phyloP scores from a whole-genome alignment of 1,284 basidiomycete species.

The Mrakiaceae sp. region DNA sequence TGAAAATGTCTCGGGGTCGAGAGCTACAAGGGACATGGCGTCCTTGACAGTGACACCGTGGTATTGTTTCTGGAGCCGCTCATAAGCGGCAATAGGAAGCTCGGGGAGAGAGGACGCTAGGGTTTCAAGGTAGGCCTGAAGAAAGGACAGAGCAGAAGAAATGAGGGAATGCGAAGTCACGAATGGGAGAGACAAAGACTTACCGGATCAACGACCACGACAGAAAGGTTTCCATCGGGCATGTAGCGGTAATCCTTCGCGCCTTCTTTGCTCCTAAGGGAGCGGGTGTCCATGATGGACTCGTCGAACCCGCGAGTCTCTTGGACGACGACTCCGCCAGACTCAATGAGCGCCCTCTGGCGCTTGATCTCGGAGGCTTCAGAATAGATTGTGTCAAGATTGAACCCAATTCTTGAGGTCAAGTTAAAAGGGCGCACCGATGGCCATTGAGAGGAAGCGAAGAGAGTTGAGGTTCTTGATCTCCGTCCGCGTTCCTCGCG shows the following conservation, averaged over 20 bases:
- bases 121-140: conserved; percentile 3
- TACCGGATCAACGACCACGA: conserved; percentile 48
- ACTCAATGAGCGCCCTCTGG: conserved; percentile 51
- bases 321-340: conserved; percentile 48
- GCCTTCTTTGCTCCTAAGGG: conserved; percentile 79
- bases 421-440: conserved; percentile 46
- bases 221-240: conserved; percentile 90
- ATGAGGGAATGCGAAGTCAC: background rate
- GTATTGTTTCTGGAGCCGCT: background rate
- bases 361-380: conserved; percentile 57
- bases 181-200: conserved; percentile 15
- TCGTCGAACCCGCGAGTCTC: conserved; percentile 91
- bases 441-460: conserved; percentile 72
- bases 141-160: no score
- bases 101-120: conserved; percentile 7
- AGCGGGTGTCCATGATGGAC: conserved; percentile 64
- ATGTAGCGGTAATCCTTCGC: conserved; percentile 95
- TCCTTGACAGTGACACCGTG: background rate
- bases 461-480: conserved; percentile 96
- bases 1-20: conserved; percentile 3
- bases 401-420: background rate
- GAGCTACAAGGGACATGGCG: background rate
- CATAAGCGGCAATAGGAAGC: background rate
- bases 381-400: background rate
- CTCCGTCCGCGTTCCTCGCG: conserved; percentile 79